These are phyloP conservation scores for Thuja plicata DNA, from an alignment of 83 land plant genomes.

Conservation along the genomic window DNA sequence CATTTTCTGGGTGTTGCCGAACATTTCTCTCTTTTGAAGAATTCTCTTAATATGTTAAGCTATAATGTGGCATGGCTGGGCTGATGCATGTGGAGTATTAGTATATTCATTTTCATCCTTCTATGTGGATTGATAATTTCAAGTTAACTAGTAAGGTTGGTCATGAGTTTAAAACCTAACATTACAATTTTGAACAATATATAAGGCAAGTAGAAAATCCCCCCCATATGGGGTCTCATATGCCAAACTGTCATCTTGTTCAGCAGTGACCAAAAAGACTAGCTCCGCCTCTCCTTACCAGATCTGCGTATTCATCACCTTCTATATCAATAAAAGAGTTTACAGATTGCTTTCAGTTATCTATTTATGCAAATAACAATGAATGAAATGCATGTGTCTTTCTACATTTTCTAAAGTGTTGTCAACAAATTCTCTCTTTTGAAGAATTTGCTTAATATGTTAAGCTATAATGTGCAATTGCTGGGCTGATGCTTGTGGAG, in stretches of 20 bases:
- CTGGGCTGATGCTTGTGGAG: background rate
- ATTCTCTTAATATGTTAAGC: background rate
- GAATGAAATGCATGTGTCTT: background rate
- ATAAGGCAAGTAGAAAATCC: background rate
- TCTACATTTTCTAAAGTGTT: background rate
- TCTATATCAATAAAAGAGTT: background rate
- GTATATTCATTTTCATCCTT: background rate
- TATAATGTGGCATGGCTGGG: background rate
- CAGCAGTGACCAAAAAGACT: background rate
- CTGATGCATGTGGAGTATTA: background rate
- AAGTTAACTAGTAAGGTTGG: background rate
- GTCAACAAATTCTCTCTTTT: background rate
- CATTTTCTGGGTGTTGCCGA: background rate
- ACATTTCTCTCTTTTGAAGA: background rate
- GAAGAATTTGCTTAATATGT: background rate
- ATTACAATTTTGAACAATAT: background rate
- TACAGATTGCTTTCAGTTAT: too few species aligned
- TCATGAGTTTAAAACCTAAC: background rate
- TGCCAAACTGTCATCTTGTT: background rate
- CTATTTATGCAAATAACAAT: background rate
- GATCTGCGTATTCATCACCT: background rate
- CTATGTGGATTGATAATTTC: background rate
- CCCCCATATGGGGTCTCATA: background rate
- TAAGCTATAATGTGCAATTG: background rate
- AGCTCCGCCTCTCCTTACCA: background rate